A percentile compares a stretch with the other conserved stretches of the same genome.
Conservation (phyloP, 2,329 filamentous ascomycete species). For the Arthrobotrys sphaeroides region DNA sequence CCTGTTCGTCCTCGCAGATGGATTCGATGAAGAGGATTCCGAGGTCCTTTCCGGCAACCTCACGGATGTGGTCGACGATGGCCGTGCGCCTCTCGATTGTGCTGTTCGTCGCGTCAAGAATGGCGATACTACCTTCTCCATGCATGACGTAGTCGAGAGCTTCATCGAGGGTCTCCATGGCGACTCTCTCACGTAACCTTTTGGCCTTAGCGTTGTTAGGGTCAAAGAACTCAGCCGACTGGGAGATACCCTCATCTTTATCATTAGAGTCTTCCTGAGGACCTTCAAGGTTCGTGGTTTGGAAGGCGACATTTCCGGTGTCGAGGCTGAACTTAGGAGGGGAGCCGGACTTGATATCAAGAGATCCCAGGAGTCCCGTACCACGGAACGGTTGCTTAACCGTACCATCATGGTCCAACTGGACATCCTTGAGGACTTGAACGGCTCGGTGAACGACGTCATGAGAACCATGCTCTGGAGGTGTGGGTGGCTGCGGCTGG, state of each 20-base stretch:
- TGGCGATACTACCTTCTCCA: constrained; percentile 86
- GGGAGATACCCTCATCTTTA: constrained; percentile 72
- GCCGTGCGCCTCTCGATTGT: constrained; percentile 84
- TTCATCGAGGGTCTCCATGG: constrained; percentile 90
- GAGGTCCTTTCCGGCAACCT: constrained; percentile 81
- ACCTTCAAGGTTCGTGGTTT: constrained; percentile 55
- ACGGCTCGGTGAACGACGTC: constrained; percentile 43
- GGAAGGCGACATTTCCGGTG: constrained; percentile 52
- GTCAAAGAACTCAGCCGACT: constrained; percentile 93
- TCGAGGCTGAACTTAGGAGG: constrained; percentile 47
- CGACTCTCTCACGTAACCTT: constrained; percentile 86
- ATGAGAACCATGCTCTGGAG: constrained; percentile 18
- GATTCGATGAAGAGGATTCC: constrained; percentile 96
- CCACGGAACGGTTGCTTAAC: constrained; percentile 49
- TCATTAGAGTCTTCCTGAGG: constrained; percentile 55
- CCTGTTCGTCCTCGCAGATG: constrained; percentile 82
- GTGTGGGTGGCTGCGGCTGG: constrained; percentile 55
- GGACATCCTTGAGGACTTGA: constrained; percentile 39
- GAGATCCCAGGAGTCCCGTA: constrained; percentile 36
- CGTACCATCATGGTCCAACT: constrained; percentile 42
- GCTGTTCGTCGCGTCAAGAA: constrained; percentile 97
- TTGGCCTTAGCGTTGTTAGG: constrained; percentile 84
- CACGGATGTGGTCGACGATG: constrained; percentile 82
- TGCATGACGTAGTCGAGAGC: constrained; percentile 86
- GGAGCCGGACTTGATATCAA: constrained; percentile 15